phyloP scores from a whole-genome alignment of 176 grass and related monocot species.

The Musa acuminata region DNA sequence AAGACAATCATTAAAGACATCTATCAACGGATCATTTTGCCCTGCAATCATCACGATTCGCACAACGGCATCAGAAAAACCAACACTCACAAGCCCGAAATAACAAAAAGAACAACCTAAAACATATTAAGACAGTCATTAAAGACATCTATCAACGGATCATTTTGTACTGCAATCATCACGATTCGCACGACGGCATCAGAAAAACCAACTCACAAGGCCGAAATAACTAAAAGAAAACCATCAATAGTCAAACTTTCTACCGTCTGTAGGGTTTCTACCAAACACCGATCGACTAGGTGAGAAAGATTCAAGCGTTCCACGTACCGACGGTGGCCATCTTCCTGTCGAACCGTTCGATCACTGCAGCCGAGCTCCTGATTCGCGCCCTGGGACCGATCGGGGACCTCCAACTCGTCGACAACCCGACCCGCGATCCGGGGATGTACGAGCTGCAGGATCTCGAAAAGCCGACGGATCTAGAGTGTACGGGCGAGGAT shows the following conservation, averaged over 20 bases:
- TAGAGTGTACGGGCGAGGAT: not conserved
- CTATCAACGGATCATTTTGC: no score
- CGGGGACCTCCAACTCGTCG: not conserved
- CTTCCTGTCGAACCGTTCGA: slow-evolving; percentile 49
- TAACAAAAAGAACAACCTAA: no score
- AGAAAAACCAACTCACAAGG: not conserved
- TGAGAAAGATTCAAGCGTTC: not conserved
- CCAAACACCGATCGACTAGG: not conserved
- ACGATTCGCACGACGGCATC: no score
- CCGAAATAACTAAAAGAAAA: not conserved
- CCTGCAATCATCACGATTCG: no score
- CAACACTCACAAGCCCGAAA: no score
- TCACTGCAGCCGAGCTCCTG: slow-evolving; percentile 26
- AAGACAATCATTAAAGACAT: no score
- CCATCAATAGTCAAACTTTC: not conserved
- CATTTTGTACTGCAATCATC: not conserved
- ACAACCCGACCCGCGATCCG: slow-evolving; percentile 13
- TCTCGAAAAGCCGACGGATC: not conserved
- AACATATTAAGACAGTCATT: no score
- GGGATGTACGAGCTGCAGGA: slow-evolving; percentile 8
- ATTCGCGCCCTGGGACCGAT: slow-evolving; percentile 28
- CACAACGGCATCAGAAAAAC: no score
- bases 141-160: not conserved
- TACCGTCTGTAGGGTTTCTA: not conserved
- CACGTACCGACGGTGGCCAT: slow-evolving; percentile 61